phyloP scores from a whole-genome alignment of 2,329 filamentous ascomycete species.

The Emmonsiellopsis sp. region DNA sequence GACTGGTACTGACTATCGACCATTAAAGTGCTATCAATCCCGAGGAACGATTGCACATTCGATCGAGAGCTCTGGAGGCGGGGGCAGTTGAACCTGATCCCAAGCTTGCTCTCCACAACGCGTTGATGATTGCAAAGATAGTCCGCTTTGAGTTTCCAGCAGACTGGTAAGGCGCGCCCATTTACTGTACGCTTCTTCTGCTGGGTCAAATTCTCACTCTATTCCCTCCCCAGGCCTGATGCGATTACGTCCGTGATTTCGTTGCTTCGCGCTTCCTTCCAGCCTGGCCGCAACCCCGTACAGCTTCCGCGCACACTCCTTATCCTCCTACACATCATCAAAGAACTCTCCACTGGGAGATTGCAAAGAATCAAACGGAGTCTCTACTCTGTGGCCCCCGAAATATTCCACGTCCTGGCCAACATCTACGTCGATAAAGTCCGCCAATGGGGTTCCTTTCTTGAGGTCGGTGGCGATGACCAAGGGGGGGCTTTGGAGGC shows the following conservation, averaged over 20 bases:
- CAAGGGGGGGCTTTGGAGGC: constrained; percentile 51
- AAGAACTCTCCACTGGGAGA: constrained; percentile 76
- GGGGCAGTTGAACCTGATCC: constrained; percentile 68
- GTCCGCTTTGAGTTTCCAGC: constrained; percentile 79
- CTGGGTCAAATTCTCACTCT: constrained; percentile 1
- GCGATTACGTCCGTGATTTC: constrained; percentile 47
- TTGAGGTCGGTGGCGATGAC: constrained; percentile 49
- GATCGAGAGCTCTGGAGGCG: constrained; percentile 63
- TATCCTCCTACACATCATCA: constrained; percentile 75
- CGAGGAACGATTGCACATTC: constrained; percentile 68
- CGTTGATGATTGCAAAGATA: constrained; percentile 78
- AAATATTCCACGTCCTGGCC: constrained; percentile 70
- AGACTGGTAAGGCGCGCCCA: constrained; percentile 53
- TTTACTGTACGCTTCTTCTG: neutral
- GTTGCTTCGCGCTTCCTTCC: constrained; percentile 50
- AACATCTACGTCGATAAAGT: constrained; percentile 70
- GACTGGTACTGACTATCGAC: neutral
- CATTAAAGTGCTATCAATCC: constrained; percentile 46
- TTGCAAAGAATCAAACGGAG: constrained; percentile 65
- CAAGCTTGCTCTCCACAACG: constrained; percentile 75
- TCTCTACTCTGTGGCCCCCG: constrained; percentile 68
- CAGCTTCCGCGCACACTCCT: constrained; percentile 64
- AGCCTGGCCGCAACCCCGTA: constrained; percentile 47
- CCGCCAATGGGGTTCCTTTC: constrained; percentile 54
- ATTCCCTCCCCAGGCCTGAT: constrained; percentile 31